Conservation (phyloP, 2,329 filamentous ascomycete species). For the Endothia cerciana region DNA sequence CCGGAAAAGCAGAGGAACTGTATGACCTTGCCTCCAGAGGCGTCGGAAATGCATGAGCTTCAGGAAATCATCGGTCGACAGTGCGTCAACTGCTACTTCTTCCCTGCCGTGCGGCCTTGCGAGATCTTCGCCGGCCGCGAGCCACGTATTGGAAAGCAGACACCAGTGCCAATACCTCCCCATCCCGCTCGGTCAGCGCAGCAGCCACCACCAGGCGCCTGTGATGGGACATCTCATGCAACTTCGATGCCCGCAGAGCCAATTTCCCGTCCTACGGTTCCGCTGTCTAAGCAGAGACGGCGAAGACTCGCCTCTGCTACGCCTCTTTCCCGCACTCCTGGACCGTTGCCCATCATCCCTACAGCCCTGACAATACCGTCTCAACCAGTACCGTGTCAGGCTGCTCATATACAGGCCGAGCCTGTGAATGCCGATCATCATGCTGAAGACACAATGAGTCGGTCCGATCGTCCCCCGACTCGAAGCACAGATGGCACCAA, state of each 20-base stretch:
- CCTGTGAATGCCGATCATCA: background rate
- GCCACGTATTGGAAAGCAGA: background rate
- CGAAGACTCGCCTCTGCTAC: background rate
- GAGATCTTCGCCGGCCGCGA: background rate
- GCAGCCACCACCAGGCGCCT: background rate
- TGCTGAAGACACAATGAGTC: background rate
- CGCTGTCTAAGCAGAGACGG: background rate
- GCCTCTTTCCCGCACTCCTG: background rate
- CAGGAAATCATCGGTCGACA: background rate
- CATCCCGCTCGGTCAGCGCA: background rate
- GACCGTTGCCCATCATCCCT: background rate
- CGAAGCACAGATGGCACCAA: background rate
- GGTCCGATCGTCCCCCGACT: background rate
- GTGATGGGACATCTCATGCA: background rate
- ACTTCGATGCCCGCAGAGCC: background rate
- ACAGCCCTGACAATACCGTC: background rate
- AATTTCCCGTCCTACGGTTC: background rate
- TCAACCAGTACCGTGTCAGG: background rate
- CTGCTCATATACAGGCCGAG: background rate
- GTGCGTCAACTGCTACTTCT: slow-evolving; percentile 20
- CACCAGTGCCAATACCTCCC: background rate
- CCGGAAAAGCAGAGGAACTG: slow-evolving; percentile 18
- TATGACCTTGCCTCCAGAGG: slow-evolving; percentile 13
- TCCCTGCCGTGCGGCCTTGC: background rate
- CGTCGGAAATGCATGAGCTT: slow-evolving; percentile 14